A percentile compares a stretch with the other conserved stretches of the same genome.
phyloP scores from a whole-genome alignment of 305 asterid species.

The Rubia occidens region DNA sequence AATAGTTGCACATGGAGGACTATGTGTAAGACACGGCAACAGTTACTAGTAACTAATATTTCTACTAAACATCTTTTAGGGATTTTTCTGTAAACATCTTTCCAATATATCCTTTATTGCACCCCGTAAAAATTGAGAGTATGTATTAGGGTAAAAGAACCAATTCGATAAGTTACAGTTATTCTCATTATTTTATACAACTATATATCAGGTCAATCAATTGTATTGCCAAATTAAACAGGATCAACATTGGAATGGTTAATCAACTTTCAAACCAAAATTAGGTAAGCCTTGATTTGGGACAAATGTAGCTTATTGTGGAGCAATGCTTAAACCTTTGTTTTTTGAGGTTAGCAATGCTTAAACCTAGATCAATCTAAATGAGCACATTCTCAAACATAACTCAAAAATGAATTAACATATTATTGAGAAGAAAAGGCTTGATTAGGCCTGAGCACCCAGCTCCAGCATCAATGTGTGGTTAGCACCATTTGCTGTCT shows the following conservation, averaged over 20 bases:
- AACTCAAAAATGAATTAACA: neutral
- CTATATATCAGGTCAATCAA: too few relatives aligned
- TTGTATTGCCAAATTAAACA: neutral
- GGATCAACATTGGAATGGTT: neutral
- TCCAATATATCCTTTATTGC: too few relatives aligned
- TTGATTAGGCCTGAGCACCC: conserved; percentile 38
- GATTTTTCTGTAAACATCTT: too few relatives aligned
- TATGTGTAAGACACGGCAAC: too few relatives aligned
- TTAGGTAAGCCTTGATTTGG: neutral
- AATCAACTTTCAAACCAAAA: neutral
- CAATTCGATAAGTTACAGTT: too few relatives aligned
- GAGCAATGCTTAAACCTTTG: neutral
- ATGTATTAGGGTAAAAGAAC: too few relatives aligned
- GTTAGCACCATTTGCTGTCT: conserved; percentile 39
- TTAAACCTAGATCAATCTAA: neutral
- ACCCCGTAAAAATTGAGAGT: too few relatives aligned
- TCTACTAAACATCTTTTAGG: too few relatives aligned
- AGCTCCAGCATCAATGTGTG: conserved; percentile 62
- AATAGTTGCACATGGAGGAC: too few relatives aligned
- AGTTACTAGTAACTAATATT: too few relatives aligned
- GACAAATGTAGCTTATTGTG: neutral
- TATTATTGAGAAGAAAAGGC: neutral
- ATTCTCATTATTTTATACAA: too few relatives aligned
- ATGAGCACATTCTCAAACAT: neutral
- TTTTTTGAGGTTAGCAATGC: neutral